Base-by-base conservation (phyloP, 495 filamentous ascomycete genomes). In the Neurospora sp. region DNA sequence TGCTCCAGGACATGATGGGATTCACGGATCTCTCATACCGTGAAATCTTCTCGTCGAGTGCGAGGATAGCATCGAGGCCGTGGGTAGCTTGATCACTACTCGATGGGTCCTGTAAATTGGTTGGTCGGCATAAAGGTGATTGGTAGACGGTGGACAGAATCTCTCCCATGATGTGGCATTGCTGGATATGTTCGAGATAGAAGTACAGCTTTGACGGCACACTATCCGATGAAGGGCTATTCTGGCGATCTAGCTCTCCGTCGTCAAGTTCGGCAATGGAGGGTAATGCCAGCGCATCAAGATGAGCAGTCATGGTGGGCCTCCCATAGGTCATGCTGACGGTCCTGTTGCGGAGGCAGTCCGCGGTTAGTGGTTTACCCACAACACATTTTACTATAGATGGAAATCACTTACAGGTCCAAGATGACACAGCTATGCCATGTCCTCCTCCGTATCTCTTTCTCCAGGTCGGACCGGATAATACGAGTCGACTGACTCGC, bases 341-440 rank as follows among this genome's bases (percentile, higher is more conserved):
- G 37, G 82, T 80, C 76, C 84, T 86, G 45, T 48, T 12, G 61
- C 4, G 38, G 27, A 41, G 18, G 59, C 41, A 74, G 40, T 27
- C 9, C 35, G 45, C 4, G 35, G 12, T 12, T 45, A 40, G 35
- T 27, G 4, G 8, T 22, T n/a, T 18, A 71, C 1, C 1, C 42
- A n/a, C 18, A 9, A 45, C 18, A 7, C 42, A 45, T 45, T 1
- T n/a, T n/a, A n/a, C 14, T 1, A 9, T 16, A 3, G n/a, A 44
- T 1, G 20, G 9, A 65, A 73, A 22, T 37, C 48, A 78, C 82
- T 70, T 74, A 86, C 84, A 82, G 80, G 59, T 86, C 85, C 75
- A 87, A 76, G 18, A 84, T 79, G 1, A 86, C 82, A 73, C 85
- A 87, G 9, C 80, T 82, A 76, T 86, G 83, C 85, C 85, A 87